These are phyloP conservation scores for Phytophthora colocasiae DNA, from an alignment of 352 stramenopile genomes.

Conservation along the genomic window DNA sequence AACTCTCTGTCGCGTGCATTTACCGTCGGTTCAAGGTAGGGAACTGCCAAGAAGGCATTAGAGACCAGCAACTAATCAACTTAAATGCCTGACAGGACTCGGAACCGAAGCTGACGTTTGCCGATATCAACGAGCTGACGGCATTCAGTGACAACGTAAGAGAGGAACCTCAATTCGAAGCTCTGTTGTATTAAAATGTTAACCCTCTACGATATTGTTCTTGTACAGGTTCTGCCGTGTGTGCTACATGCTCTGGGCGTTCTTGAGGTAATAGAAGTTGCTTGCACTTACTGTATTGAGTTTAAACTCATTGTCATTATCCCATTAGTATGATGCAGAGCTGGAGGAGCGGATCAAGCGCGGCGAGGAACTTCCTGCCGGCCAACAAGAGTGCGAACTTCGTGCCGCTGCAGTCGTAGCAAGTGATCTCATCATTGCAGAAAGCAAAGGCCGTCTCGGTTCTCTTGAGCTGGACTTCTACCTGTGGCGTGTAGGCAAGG, in stretches of 20 bases:
- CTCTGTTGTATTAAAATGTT: background rate
- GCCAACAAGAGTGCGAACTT: slow-evolving; percentile 68
- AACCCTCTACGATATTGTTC: background rate
- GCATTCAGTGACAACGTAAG: slow-evolving; percentile 75
- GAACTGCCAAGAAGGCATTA: background rate
- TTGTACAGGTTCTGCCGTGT: slow-evolving; percentile 67
- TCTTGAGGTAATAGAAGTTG: slow-evolving; percentile 53
- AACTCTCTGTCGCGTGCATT: slow-evolving; percentile 59
- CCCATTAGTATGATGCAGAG: slow-evolving; percentile 58
- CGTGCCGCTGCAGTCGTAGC: slow-evolving; percentile 72
- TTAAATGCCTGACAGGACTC: slow-evolving; percentile 43
- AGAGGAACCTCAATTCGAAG: background rate
- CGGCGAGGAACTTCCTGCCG: slow-evolving; percentile 51
- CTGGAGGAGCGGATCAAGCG: slow-evolving; percentile 57
- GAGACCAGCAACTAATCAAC: background rate
- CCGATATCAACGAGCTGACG: slow-evolving; percentile 70
- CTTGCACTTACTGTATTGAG: background rate
- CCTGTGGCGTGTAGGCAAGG: slow-evolving; percentile 82
- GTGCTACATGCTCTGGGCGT: slow-evolving; percentile 76
- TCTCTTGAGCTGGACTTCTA: slow-evolving; percentile 68
- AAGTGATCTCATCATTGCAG: slow-evolving; percentile 69
- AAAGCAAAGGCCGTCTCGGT: slow-evolving; percentile 54
- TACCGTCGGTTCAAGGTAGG: slow-evolving; percentile 75
- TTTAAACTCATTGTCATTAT: background rate
- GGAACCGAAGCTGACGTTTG: slow-evolving; percentile 57